Evolutionary conservation across 345 rosid species (phyloP).

Genomic region (Salix dunnii): DNA sequence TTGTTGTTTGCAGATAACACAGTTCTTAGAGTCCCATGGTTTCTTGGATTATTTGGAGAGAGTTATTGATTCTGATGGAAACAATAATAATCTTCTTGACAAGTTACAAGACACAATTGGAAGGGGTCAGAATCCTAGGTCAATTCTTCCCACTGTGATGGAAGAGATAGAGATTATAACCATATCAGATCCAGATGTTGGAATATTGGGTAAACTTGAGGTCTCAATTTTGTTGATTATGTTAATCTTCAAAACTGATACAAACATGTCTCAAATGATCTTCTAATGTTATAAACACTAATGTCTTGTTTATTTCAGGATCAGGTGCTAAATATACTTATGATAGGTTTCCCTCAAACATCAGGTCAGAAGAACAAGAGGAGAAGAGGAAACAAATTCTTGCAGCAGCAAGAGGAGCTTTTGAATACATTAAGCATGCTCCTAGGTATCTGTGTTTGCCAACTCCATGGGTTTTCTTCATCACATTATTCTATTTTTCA

Average conservation of each 20-base stretch:
- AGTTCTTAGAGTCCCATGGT: constrained; percentile 80
- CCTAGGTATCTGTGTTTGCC: constrained; percentile 54
- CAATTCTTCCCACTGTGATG: background rate
- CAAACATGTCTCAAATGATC: background rate
- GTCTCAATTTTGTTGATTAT: constrained; percentile 1
- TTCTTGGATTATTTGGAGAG: constrained; percentile 93
- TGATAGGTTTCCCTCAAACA: constrained; percentile 92
- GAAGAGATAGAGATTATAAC: constrained; percentile 83
- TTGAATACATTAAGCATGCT: constrained; percentile 69
- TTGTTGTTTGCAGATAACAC: constrained; percentile 54
- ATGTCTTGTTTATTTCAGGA: constrained; percentile 9
- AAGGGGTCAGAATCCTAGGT: no score
- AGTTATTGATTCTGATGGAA: constrained; percentile 18
- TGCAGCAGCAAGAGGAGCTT: constrained; percentile 81
- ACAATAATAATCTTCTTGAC: no score
- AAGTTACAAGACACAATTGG: no score
- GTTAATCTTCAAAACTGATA: background rate
- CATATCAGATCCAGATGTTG: constrained; percentile 78
- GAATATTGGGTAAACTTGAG: constrained; percentile 54
- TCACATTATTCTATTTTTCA: background rate
- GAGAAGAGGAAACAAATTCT: constrained; percentile 94
- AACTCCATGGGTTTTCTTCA: constrained; percentile 1
- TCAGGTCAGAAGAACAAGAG: constrained; percentile 90
- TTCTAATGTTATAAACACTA: background rate
- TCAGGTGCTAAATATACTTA: constrained; percentile 85